Conservation (phyloP, 2,329 filamentous ascomycete genomes). For the Sphaerulina populicola region DNA sequence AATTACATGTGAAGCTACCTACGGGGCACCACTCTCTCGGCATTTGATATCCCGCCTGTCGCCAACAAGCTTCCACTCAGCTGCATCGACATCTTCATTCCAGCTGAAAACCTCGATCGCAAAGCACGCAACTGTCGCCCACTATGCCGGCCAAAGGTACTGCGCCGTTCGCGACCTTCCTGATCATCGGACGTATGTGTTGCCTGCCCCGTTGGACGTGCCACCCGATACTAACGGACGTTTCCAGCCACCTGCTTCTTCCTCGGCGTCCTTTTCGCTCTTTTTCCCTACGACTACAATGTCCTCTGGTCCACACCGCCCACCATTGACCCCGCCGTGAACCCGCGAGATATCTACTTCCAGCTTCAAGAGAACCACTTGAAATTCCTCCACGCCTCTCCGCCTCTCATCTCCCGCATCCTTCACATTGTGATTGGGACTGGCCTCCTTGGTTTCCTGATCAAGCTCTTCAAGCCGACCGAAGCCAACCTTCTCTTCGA, state of each 20-base stretch:
- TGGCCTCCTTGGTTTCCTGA: conserved; percentile 78
- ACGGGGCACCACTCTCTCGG: neutral
- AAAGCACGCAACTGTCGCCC: conserved; percentile 4
- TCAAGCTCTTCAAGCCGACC: conserved; percentile 87
- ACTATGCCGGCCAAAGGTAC: conserved; percentile 27
- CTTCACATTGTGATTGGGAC: conserved; percentile 87
- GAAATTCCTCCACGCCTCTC: conserved; percentile 80
- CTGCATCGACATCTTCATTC: neutral
- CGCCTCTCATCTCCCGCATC: conserved; percentile 83
- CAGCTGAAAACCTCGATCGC: neutral
- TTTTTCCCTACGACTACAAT: conserved; percentile 91
- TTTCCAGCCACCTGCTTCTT: conserved; percentile 72
- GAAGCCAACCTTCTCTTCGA: conserved; percentile 96
- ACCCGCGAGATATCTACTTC: conserved; percentile 56
- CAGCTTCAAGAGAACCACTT: conserved; percentile 83
- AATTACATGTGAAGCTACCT: too few species aligned
- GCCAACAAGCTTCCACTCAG: neutral
- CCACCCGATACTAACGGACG: neutral
- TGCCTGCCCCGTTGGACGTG: neutral
- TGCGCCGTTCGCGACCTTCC: conserved; percentile 77
- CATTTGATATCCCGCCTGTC: neutral
- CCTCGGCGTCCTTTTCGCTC: conserved; percentile 93
- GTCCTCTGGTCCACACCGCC: conserved; percentile 66
- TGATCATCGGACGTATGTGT: conserved; percentile 85
- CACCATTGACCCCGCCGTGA: conserved; percentile 10